Evolutionary conservation across 1,284 basidiomycete genomes (phyloP), one percentile per base, ranked within the genome.

Genomic region (Caloboletus inedulis): DNA sequence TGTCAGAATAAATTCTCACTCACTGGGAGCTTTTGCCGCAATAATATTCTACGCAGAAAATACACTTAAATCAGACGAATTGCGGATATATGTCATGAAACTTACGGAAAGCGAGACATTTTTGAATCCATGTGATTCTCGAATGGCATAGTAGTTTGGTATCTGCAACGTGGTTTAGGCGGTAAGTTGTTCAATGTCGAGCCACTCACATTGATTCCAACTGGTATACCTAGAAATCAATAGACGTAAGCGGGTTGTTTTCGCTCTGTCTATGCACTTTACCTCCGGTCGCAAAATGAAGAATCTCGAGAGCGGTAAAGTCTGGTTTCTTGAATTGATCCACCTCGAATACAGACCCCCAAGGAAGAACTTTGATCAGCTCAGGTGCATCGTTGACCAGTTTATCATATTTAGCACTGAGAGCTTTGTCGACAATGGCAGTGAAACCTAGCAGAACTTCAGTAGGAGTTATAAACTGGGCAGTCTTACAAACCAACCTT

Each of bases 291-390:
- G 88, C 85, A 62, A 92, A 91, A n/a, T 80, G 80, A 41, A 90
- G 76, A 35, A 91, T 81, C 62, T 91, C 85, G 54, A 91, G 72
- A 5, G 88, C 88, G 0, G 91, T 93, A 64, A 94, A 94, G 64
- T 93, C 91, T 2, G 91, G 91, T 65, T 89, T 89, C 54, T 81
- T 78, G 77, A 94, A 94, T 1, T 81, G 74, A 55, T 91, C 87
- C 29, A 91, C 89, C 65, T 94, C 91, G 57, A 87, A 94, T 62
- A 85, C 80, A 57, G 79, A 71, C 4, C 90, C 90, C 91, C 91
- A 94, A 0, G 91, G 91, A 25, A 94, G 74, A 27, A 74, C 80
- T 68, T 91, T 84, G 72, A 94, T 89, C 33, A 91, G 75, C 53
- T 85, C 79, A 0, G 89, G 84, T 14, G 91, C 91, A 27, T 77